phyloP scores from a whole-genome alignment of 257 asterid genomes.

The Gentiana dahurica region DNA sequence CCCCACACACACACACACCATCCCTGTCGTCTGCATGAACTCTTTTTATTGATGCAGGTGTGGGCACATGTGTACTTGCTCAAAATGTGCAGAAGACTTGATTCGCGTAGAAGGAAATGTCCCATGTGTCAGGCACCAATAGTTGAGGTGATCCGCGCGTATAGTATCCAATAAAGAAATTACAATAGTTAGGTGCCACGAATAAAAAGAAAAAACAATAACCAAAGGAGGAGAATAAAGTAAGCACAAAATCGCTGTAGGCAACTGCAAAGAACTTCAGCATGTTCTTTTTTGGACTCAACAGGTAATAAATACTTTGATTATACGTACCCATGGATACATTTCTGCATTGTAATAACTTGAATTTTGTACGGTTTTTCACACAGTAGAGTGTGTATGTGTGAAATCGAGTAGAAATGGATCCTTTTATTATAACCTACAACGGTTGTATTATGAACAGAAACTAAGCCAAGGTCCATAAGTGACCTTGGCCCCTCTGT shows the following conservation, averaged over 20 bases:
- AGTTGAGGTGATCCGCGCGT: constrained; percentile 69
- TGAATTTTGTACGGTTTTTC: no score
- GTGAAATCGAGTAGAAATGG: no score
- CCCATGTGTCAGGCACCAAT: constrained; percentile 87
- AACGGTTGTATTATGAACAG: no score
- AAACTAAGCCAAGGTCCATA: no score
- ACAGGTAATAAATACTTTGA: constrained; percentile 8
- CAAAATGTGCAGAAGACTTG: constrained; percentile 62
- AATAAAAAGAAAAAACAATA: constrained; percentile 4
- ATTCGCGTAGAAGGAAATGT: constrained; percentile 45
- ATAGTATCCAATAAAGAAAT: constrained; percentile 33
- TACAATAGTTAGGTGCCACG: not conserved
- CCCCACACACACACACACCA: not conserved
- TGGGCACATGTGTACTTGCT: constrained; percentile 93
- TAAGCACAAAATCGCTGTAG: constrained; percentile 1
- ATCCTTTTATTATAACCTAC: no score
- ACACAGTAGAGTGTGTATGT: no score
- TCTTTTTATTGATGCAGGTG: constrained; percentile 35
- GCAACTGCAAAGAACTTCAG: constrained; percentile 1
- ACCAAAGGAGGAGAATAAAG: not conserved
- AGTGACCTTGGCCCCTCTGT: no score
- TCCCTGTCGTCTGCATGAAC: not conserved
- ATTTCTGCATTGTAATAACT: no score
- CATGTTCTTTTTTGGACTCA: not conserved
- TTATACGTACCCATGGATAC: no score